phyloP scores from a whole-genome alignment of 495 filamentous ascomycete genomes.

The Staphylotrichum longicolle region DNA sequence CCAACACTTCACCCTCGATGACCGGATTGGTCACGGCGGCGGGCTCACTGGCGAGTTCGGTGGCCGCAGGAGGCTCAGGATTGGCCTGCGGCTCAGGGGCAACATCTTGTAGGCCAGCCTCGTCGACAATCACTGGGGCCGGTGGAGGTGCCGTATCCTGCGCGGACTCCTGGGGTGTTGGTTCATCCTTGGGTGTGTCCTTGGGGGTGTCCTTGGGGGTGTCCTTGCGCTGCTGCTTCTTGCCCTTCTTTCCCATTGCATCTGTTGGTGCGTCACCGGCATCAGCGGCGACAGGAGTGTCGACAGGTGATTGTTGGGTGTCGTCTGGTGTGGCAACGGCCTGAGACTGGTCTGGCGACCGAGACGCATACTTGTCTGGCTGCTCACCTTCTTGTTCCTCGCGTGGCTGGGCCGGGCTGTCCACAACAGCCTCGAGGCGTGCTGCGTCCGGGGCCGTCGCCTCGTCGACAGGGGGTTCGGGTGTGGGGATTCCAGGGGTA shows the following conservation, averaged over 20 bases:
- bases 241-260: conserved; percentile 35
- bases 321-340: conserved; percentile 12
- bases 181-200: conserved; percentile 17
- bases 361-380: conserved; percentile 16
- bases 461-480: conserved; percentile 10
- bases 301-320: conserved; percentile 14
- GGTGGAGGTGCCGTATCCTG: conserved; percentile 12
- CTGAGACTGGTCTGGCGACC: conserved; percentile 18
- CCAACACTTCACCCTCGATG: conserved; percentile 2
- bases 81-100: conserved; percentile 6
- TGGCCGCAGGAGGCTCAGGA: not conserved
- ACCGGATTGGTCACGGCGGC: not conserved
- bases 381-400: conserved; percentile 18
- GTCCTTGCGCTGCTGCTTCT: conserved; percentile 35
- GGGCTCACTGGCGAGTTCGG: not conserved
- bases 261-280: conserved; percentile 23
- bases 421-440: conserved; percentile 13
- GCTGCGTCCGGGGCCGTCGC: conserved; percentile 13
- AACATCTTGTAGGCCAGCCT: conserved; percentile 11
- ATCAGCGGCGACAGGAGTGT: conserved; percentile 14
- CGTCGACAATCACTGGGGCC: conserved; percentile 1
- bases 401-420: conserved; percentile 14
- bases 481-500: conserved; percentile 22
- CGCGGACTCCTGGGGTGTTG: conserved; percentile 13
- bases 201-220: conserved; percentile 14